phyloP scores from a whole-genome alignment of 2,329 filamentous ascomycete species.

The Calcarisporium arbuscula region DNA sequence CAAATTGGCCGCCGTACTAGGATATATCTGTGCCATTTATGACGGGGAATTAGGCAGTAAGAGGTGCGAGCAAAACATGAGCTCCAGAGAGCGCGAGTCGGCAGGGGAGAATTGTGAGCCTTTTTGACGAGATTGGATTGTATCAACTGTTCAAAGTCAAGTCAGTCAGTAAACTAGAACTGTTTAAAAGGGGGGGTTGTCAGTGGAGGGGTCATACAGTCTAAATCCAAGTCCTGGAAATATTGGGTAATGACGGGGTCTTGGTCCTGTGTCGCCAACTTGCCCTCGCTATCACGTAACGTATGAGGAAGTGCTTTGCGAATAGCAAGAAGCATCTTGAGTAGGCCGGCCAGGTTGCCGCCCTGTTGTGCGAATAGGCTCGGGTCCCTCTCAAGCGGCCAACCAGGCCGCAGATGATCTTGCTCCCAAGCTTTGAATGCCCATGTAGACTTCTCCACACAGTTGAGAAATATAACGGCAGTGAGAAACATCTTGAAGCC shows the following conservation, averaged over 20 bases:
- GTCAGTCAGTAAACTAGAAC: too few relatives aligned
- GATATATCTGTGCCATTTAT: slow-evolving; percentile 3
- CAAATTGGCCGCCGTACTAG: background rate
- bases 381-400: slow-evolving; percentile 55
- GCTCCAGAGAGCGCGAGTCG: slow-evolving; percentile 44
- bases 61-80: slow-evolving; percentile 43
- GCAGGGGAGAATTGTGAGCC: slow-evolving; percentile 44
- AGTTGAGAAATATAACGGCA: slow-evolving; percentile 57
- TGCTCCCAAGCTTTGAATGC: slow-evolving; percentile 64
- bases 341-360: slow-evolving; percentile 48
- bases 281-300: slow-evolving; percentile 37
- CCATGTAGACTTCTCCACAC: slow-evolving; percentile 63
- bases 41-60: slow-evolving; percentile 29
- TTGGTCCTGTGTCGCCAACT: slow-evolving; percentile 40
- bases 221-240: slow-evolving; percentile 50
- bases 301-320: slow-evolving; percentile 53
- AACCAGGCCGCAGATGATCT: slow-evolving; percentile 50
- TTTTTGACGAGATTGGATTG: slow-evolving; percentile 38
- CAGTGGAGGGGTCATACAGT: slow-evolving; percentile 40
- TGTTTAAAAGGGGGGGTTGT: background rate
- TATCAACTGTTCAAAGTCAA: slow-evolving; percentile 23
- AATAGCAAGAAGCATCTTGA: slow-evolving; percentile 57
- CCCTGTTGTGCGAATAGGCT: slow-evolving; percentile 53
- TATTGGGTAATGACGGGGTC: slow-evolving; percentile 42
- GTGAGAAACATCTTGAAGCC: slow-evolving; percentile 57